Conservation (phyloP, 768 basidiomycete species). For the Pleurotus tuber-regium region DNA sequence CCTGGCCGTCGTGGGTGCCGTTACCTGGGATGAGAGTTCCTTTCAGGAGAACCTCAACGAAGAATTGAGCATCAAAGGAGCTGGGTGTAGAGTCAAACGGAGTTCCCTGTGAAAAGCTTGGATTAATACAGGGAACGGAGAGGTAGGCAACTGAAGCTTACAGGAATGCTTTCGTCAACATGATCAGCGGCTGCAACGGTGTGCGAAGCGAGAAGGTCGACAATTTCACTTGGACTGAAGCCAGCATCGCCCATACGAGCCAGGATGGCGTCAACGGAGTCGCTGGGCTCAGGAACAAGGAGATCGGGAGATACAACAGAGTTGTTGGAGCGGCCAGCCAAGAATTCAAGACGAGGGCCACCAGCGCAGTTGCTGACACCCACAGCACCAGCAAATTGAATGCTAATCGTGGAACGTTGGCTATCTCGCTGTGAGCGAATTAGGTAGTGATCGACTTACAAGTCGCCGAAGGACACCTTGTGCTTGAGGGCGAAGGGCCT, state of each 20-base stretch:
- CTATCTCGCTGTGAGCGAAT: neutral
- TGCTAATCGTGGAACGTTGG: slow-evolving; percentile 12
- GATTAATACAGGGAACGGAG: slow-evolving; percentile 3
- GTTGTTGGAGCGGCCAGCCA: slow-evolving; percentile 1
- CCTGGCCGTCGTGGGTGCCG: slow-evolving; percentile 20
- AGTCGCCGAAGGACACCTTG: slow-evolving; percentile 33
- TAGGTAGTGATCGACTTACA: slow-evolving; percentile 23
- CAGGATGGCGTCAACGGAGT: slow-evolving; percentile 14
- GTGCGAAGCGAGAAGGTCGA: slow-evolving; percentile 14
- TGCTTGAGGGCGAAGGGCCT: slow-evolving; percentile 26
- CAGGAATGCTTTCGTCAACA: slow-evolving; percentile 19
- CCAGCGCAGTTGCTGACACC: slow-evolving; percentile 24
- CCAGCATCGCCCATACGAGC: slow-evolving; percentile 15
- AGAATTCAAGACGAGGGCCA: slow-evolving; percentile 4
- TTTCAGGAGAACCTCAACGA: slow-evolving; percentile 25
- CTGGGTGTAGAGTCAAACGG: slow-evolving; percentile 31
- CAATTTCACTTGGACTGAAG: slow-evolving; percentile 15
- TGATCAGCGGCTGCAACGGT: slow-evolving; percentile 14
- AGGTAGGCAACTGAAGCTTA: slow-evolving; percentile 11
- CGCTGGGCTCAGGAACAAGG: slow-evolving; percentile 3
- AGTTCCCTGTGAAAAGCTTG: slow-evolving; percentile 16
- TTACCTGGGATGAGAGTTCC: slow-evolving; percentile 26
- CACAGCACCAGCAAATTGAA: slow-evolving; percentile 32
- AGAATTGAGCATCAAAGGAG: slow-evolving; percentile 30
- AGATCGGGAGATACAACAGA: neutral